These are phyloP conservation scores for Calamus simplicifolius DNA, from an alignment of 176 grass and related monocot genomes.

Conservation along the genomic window DNA sequence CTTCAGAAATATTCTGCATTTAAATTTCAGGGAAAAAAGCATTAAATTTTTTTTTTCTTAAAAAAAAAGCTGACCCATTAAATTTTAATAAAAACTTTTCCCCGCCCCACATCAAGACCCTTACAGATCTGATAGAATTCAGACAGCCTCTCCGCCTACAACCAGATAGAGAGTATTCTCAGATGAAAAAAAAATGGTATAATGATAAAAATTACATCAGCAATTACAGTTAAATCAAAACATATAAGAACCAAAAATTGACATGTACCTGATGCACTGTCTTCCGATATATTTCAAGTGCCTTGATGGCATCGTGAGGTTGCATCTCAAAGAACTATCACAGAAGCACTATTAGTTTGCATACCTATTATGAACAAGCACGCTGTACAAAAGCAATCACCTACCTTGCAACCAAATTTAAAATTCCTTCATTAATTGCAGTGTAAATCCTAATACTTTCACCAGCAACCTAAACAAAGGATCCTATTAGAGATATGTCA, in stretches of 20 bases:
- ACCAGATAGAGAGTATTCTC: not conserved
- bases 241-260: too few species aligned
- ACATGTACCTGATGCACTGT: slow-evolving; percentile 30
- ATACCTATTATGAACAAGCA: too few species aligned
- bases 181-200: not conserved
- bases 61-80: slow-evolving; percentile 15
- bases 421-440: slow-evolving; percentile 29
- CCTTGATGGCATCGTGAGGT: slow-evolving; percentile 33
- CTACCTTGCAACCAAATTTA: slow-evolving; percentile 33
- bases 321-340: slow-evolving; percentile 46
- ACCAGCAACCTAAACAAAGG: slow-evolving; percentile 21
- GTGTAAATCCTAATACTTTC: slow-evolving; percentile 38
- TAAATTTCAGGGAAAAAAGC: too few species aligned
- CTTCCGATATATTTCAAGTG: slow-evolving; percentile 38
- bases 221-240: not conserved
- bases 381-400: too few species aligned
- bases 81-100: slow-evolving; percentile 25
- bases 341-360: slow-evolving; percentile 4
- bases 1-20: too few species aligned
- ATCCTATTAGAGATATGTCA: not conserved
- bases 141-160: slow-evolving; percentile 26
- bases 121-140: slow-evolving; percentile 38
- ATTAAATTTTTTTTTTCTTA: too few species aligned
- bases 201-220: not conserved
- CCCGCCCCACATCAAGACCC: slow-evolving; percentile 20